Conservation (phyloP, 2,329 filamentous ascomycete species). For the Sclerotinia subarctica region DNA sequence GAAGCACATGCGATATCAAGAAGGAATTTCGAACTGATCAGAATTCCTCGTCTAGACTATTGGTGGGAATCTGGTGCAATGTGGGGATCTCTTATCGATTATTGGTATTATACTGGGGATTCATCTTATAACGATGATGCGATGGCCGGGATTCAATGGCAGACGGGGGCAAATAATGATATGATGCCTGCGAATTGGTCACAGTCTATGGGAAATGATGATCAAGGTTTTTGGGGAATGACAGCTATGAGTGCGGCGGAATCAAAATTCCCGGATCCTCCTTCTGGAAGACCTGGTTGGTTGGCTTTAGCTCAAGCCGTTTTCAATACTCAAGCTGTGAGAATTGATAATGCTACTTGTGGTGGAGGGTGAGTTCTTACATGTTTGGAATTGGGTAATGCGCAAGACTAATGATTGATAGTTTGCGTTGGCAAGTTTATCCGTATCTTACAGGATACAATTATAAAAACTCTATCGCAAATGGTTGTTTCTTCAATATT, state of each 20-base stretch:
- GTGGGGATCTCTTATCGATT: constrained; percentile 59
- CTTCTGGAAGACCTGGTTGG: constrained; percentile 64
- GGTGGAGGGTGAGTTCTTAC: constrained; percentile 52
- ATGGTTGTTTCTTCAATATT: constrained; percentile 66
- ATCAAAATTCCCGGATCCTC: constrained; percentile 68
- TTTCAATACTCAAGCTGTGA: constrained; percentile 71
- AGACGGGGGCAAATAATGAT: constrained; percentile 54
- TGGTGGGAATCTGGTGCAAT: constrained; percentile 63
- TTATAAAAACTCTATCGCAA: constrained; percentile 66
- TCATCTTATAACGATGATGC: constrained; percentile 54
- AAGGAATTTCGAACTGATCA: neutral
- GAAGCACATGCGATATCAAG: neutral
- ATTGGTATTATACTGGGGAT: constrained; percentile 61
- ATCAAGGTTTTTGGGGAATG: constrained; percentile 73
- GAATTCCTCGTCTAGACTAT: constrained; percentile 42
- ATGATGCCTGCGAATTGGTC: constrained; percentile 53
- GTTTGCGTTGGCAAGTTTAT: constrained; percentile 80
- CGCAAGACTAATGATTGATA: constrained; percentile 25
- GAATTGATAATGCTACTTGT: constrained; percentile 68
- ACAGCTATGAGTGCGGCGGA: constrained; percentile 77
- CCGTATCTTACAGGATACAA: constrained; percentile 53
- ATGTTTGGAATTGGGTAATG: neutral
- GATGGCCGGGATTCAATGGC: constrained; percentile 54
- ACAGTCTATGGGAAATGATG: constrained; percentile 40
- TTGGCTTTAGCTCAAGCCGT: constrained; percentile 74